Percentiles rank a stretch among this genome's conserved stretches.
phyloP scores from a whole-genome alignment of 305 asterid species.

The Rubia peregrina region DNA sequence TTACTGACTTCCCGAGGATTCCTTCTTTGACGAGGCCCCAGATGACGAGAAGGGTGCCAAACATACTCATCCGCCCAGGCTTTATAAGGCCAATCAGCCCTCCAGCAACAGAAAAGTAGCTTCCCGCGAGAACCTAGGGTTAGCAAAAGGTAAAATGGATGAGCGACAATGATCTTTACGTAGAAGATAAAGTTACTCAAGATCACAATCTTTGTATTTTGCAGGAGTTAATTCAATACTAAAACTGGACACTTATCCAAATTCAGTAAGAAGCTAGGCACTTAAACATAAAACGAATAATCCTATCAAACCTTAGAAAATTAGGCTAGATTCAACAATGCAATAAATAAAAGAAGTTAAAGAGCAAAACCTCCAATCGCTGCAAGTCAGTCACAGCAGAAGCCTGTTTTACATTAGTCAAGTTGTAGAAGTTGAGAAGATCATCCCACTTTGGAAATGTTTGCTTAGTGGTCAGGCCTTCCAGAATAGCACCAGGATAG shows the following conservation, averaged over 20 bases:
- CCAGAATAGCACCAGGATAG: slow-evolving; percentile 78
- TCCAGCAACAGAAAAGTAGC: slow-evolving; percentile 96
- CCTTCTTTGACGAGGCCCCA: slow-evolving; percentile 99
- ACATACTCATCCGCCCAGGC: slow-evolving; percentile 98
- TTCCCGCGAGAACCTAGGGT: slow-evolving; percentile 91
- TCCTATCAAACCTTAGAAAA: neutral
- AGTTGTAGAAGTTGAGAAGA: slow-evolving; percentile 61
- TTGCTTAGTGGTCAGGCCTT: slow-evolving; percentile 42
- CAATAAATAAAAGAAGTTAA: slow-evolving; percentile 12
- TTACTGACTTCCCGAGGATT: slow-evolving; percentile 62
- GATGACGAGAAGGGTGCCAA: slow-evolving; percentile 69
- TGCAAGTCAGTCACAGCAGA: slow-evolving; percentile 73
- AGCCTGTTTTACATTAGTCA: slow-evolving; percentile 65
- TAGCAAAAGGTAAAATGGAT: slow-evolving; percentile 2
- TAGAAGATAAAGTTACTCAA: neutral
- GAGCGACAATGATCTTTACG: neutral
- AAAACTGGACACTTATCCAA: slow-evolving; percentile 3
- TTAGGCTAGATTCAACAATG: neutral
- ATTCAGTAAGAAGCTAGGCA: neutral
- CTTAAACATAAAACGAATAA: neutral
- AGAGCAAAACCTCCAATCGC: slow-evolving; percentile 67
- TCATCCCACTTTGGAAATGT: slow-evolving; percentile 69
- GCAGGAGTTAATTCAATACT: neutral
- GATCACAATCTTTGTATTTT: neutral
- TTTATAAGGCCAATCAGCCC: slow-evolving; percentile 63